A percentile compares a stretch with the other conserved stretches of the same genome.
Evolutionary conservation across 2,329 filamentous ascomycete species (phyloP).

Genomic region (Colletotrichum tabaci): DNA sequence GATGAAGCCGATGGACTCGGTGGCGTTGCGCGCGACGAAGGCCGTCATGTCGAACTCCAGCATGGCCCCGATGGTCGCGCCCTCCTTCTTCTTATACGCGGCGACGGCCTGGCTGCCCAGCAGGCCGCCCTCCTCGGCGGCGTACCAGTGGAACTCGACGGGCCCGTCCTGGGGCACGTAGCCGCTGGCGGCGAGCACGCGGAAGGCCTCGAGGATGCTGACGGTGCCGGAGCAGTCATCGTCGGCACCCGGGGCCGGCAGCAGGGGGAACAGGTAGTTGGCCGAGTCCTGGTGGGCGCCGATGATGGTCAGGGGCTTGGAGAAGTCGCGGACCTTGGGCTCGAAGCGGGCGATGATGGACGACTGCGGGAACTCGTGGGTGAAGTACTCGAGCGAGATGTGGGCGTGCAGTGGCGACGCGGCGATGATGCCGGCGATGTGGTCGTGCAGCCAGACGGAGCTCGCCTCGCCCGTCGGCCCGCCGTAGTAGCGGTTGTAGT

Average conservation of each 20-base stretch:
- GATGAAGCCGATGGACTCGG: conserved; percentile 57
- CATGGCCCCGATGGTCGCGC: conserved; percentile 79
- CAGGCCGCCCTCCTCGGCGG: conserved; percentile 83
- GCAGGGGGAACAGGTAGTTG: conserved; percentile 78
- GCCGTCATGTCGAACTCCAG: conserved; percentile 70
- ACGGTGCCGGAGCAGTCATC: conserved; percentile 82
- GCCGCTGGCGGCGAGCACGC: conserved; percentile 70
- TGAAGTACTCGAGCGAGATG: conserved; percentile 66
- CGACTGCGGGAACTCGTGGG: conserved; percentile 78
- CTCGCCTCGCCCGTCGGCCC: conserved; percentile 51
- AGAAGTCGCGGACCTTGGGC: conserved; percentile 54
- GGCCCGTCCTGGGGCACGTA: conserved; percentile 55
- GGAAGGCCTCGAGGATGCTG: conserved; percentile 80
- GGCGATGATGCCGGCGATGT: conserved; percentile 53
- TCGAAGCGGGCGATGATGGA: conserved; percentile 79
- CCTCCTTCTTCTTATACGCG: conserved; percentile 73
- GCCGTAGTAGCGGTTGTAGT: conserved; percentile 72
- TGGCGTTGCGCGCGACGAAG: conserved; percentile 54
- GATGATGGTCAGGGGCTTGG: conserved; percentile 64
- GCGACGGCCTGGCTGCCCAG: conserved; percentile 75
- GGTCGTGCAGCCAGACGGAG: conserved; percentile 54
- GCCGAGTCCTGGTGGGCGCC: conserved; percentile 83
- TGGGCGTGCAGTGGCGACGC: conserved; percentile 53
- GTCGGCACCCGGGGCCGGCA: conserved; percentile 80
- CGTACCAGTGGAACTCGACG: conserved; percentile 85